These are phyloP conservation scores for Termitomyces sp. DNA, from an alignment of 768 basidiomycete genomes.

Conservation along the genomic window DNA sequence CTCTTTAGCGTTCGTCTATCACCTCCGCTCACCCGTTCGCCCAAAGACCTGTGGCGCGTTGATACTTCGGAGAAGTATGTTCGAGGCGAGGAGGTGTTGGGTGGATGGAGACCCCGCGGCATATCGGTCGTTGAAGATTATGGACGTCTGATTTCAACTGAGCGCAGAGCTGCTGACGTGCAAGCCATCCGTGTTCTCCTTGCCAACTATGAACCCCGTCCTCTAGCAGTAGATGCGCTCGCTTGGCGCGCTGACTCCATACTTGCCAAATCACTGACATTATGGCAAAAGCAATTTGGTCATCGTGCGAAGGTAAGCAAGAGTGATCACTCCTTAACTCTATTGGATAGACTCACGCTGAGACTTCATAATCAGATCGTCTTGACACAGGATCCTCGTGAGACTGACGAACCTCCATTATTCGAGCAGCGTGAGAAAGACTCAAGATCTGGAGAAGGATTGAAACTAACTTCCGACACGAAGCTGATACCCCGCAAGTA, in stretches of 20 bases:
- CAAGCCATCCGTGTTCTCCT: constrained; percentile 84
- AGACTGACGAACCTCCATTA: constrained; percentile 43
- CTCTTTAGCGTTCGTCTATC: constrained; percentile 80
- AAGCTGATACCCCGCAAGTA: constrained; percentile 75
- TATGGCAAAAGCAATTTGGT: constrained; percentile 87
- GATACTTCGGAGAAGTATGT: constrained; percentile 97
- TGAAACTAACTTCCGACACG: constrained; percentile 71
- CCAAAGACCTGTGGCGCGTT: constrained; percentile 89
- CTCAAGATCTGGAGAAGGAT: constrained; percentile 41
- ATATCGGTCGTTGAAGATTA: constrained; percentile 89
- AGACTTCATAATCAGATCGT: constrained; percentile 56
- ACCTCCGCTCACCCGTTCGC: constrained; percentile 82
- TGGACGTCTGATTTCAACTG: constrained; percentile 63
- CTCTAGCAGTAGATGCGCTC: constrained; percentile 47
- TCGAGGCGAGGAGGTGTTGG: constrained; percentile 83
- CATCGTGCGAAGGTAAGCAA: constrained; percentile 64
- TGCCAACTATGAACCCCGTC: constrained; percentile 47
- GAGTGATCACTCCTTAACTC: neutral
- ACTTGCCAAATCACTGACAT: constrained; percentile 59
- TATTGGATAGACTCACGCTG: constrained; percentile 8
- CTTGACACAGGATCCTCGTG: constrained; percentile 66
- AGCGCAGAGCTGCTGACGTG: constrained; percentile 81
- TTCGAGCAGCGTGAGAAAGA: constrained; percentile 30
- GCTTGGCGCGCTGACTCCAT: constrained; percentile 68
- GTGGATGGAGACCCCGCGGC: constrained; percentile 83